These are phyloP conservation scores for Candida tetrigidarum DNA, from an alignment of 1,139 yeast genomes.

Conservation along the genomic window DNA sequence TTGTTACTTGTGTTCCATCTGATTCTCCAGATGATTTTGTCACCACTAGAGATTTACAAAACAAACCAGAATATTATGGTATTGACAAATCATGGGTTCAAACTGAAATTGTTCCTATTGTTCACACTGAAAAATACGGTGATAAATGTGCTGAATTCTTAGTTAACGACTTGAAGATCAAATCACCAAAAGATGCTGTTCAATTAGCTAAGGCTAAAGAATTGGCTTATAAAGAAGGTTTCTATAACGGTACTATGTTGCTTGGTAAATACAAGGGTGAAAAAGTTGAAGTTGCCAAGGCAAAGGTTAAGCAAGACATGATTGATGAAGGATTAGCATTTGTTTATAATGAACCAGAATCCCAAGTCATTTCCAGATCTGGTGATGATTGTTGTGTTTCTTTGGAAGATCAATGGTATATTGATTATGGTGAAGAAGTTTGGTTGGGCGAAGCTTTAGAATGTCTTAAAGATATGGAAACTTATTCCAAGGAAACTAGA, in stretches of 20 bases:
- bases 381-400: constrained; percentile 98
- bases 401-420: constrained; percentile 98
- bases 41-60: constrained; percentile 79
- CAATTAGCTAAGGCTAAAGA: constrained; percentile 94
- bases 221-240: constrained; percentile 95
- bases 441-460: constrained; percentile 91
- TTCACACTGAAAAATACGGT: constrained; percentile 86
- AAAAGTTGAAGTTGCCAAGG: constrained; percentile 89
- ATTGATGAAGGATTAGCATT: constrained; percentile 81
- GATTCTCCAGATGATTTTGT: constrained; percentile 98
- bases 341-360: constrained; percentile 94
- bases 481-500: constrained; percentile 83
- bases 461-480: constrained; percentile 76
- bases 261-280: constrained; percentile 86
- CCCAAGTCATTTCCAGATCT: constrained; percentile 86
- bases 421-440: constrained; percentile 93
- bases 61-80: constrained; percentile 90
- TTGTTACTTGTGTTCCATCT: constrained; percentile 97
- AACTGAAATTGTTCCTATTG: constrained; percentile 71
- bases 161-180: constrained; percentile 86
- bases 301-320: constrained; percentile 82
- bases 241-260: constrained; percentile 83
- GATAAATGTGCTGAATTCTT: constrained; percentile 84
- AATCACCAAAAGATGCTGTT: constrained; percentile 90
- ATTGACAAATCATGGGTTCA: constrained; percentile 89